phyloP scores from a whole-genome alignment of 352 stramenopile genomes.

The Pythium scleroteichum region DNA sequence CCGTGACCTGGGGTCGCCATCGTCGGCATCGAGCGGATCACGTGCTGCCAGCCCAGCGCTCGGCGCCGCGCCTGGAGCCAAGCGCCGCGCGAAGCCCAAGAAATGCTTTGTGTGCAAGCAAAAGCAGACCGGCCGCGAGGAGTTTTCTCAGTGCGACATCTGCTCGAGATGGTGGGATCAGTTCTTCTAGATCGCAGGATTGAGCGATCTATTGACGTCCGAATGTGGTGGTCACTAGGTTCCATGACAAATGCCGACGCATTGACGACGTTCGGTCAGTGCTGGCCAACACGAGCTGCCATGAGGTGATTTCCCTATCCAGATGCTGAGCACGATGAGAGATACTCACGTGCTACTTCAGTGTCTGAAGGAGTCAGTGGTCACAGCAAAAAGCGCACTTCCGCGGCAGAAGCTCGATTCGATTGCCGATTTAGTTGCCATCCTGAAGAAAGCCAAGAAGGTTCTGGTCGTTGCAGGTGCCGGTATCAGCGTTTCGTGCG shows the following conservation, averaged over 20 bases:
- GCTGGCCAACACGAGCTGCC: conserved; percentile 75
- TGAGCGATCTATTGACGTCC: neutral
- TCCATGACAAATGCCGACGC: conserved; percentile 28
- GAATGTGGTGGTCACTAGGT: conserved; percentile 13
- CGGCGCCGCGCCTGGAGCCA: neutral
- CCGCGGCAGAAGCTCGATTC: conserved; percentile 42
- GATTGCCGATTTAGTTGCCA: conserved; percentile 61
- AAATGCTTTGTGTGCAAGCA: conserved; percentile 66
- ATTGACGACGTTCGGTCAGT: conserved; percentile 41
- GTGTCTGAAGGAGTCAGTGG: conserved; percentile 47
- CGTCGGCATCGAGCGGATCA: neutral
- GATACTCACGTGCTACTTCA: neutral
- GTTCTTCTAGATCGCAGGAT: neutral
- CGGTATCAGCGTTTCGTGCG: conserved; percentile 95
- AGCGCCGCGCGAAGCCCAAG: conserved; percentile 10
- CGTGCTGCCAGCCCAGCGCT: neutral
- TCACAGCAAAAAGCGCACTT: conserved; percentile 28
- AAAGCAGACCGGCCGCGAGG: conserved; percentile 37
- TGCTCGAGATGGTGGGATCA: conserved; percentile 57
- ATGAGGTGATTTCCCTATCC: conserved; percentile 37
- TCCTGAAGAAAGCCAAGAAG: conserved; percentile 78
- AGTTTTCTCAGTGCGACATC: conserved; percentile 74
- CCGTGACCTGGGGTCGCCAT: conserved; percentile 3
- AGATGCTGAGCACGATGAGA: neutral
- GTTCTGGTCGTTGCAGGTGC: conserved; percentile 92